A percentile compares a stretch with the other conserved stretches of the same genome.
Conservation (phyloP, 768 basidiomycete genomes). For the Leccinum incarnatum region DNA sequence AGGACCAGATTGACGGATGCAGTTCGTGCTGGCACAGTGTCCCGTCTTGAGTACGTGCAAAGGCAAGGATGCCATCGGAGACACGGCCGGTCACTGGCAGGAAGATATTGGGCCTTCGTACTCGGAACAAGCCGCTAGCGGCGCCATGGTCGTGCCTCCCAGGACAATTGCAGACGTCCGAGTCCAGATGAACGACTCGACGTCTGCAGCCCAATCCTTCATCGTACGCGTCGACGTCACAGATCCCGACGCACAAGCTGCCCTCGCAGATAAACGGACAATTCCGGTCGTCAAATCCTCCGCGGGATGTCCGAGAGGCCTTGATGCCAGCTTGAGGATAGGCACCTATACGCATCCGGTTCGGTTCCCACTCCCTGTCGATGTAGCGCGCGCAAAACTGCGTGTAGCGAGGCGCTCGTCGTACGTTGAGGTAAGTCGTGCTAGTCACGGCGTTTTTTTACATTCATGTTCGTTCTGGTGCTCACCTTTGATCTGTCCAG, state of each 20-base stretch:
- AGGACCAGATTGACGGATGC: constrained; percentile 13
- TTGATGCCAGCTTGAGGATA: constrained; percentile 11
- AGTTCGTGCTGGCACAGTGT: constrained; percentile 16
- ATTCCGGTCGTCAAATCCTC: constrained; percentile 6
- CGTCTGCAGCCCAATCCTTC: constrained; percentile 8
- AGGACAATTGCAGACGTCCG: not conserved
- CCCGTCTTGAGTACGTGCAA: constrained; percentile 9
- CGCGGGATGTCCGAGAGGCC: not conserved
- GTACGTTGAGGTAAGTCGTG: constrained; percentile 38
- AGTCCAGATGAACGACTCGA: constrained; percentile 16
- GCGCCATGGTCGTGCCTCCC: not conserved
- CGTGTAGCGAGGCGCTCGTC: constrained; percentile 51
- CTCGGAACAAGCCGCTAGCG: not conserved
- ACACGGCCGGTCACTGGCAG: constrained; percentile 4
- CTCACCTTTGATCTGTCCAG: not conserved
- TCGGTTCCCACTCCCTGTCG: constrained; percentile 44
- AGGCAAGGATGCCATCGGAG: not conserved
- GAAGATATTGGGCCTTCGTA: not conserved
- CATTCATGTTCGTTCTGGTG: not conserved
- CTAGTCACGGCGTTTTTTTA: not conserved
- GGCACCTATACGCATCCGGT: constrained; percentile 23
- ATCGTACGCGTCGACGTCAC: constrained; percentile 19
- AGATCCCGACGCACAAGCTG: constrained; percentile 14
- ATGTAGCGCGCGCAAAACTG: constrained; percentile 35
- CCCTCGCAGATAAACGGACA: constrained; percentile 7